Conservation (phyloP, 805 yeast species). For the Hanseniaspora meyeri region DNA sequence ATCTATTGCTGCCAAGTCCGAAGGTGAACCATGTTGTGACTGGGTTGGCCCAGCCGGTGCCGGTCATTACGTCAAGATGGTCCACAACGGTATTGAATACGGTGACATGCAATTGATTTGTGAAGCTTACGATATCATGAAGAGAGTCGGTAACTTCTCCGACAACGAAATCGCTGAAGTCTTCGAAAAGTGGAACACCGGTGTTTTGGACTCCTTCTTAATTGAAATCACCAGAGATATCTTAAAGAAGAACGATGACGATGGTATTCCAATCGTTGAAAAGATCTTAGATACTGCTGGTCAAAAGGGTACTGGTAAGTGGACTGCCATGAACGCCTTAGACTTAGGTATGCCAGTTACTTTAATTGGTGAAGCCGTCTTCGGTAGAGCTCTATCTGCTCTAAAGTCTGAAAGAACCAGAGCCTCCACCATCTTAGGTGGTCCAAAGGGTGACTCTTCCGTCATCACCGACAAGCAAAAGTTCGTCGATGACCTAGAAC, state of each 20-base stretch:
- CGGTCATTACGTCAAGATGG: constrained; percentile 99
- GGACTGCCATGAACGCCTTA: constrained; percentile 97
- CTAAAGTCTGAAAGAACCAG: constrained; percentile 79
- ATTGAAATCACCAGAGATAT: constrained; percentile 95
- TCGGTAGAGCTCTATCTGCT: constrained; percentile 90
- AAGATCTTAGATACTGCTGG: constrained; percentile 95
- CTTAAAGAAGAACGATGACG: constrained; percentile 74
- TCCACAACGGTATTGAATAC: constrained; percentile 98
- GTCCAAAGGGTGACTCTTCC: constrained; percentile 54
- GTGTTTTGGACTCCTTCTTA: constrained; percentile 93
- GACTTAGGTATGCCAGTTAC: constrained; percentile 98
- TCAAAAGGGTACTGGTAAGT: constrained; percentile 99
- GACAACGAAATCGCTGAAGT: constrained; percentile 90
- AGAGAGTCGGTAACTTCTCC: constrained; percentile 81
- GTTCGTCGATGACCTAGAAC: constrained; percentile 88
- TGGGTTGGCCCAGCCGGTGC: constrained; percentile 99
- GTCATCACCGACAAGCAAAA: constrained; percentile 61
- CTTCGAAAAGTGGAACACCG: constrained; percentile 86
- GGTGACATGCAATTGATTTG: constrained; percentile 99
- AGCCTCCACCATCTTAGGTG: constrained; percentile 68
- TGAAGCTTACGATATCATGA: constrained; percentile 94
- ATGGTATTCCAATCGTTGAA: constrained; percentile 87
- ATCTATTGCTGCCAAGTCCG: constrained; percentile 87
- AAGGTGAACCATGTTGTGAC: constrained; percentile 99
- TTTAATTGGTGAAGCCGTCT: constrained; percentile 96